Evolutionary conservation across 139 green algal species (phyloP), one percentile per base, ranked within the genome.

Genomic region (Chlamydomonas sphaeroides): DNA sequence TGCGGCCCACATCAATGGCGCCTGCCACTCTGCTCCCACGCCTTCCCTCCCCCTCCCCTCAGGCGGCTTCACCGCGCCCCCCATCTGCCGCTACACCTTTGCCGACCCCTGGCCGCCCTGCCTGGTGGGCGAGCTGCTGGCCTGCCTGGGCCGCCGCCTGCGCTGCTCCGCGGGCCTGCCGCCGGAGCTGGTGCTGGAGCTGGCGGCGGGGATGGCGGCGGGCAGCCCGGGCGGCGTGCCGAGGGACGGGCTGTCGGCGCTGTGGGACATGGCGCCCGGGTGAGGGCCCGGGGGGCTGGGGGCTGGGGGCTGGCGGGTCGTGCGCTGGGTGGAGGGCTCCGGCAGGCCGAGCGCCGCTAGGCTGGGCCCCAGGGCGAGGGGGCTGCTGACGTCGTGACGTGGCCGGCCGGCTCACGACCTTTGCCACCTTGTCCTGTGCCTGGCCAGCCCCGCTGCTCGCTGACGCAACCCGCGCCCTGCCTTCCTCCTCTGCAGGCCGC

Each of bases 71-170:
- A 79, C 80, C 6, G 78, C 85, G 20, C 71, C 81, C 21, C 49
- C 59, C 26, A 42, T 85, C 14, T 78, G 85, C 76, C 84, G 33
- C 83, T 92, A 41, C 76, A 83, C 62, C 62, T 92, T 92, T 62
- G 86, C 86, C 18, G 89, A 92, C 89, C 89, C 89, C 49, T 94
- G 92, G 89, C 84, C 93, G 0, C 82, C 89, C 35, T 86, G 93
- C 68, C 86, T 91, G 25, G 30, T 92, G 5, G 48, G 63, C 88
- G 62, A 68, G 76, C 0, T 93, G 76, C 67, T 94, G 69, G 77
- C 88, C 41, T 42, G 75, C 10, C 63, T 96, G 26, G 76, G 84
- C 14, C 79, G 88, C 15, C 83, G 89, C 20, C 56, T 92, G 76
- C 53, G 80, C 35, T 84, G 84, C 76, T 35, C 33, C 36, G 63